Base-by-base conservation (phyloP, 1,139 yeast genomes). In the Geotrichum cucujoidarum region DNA sequence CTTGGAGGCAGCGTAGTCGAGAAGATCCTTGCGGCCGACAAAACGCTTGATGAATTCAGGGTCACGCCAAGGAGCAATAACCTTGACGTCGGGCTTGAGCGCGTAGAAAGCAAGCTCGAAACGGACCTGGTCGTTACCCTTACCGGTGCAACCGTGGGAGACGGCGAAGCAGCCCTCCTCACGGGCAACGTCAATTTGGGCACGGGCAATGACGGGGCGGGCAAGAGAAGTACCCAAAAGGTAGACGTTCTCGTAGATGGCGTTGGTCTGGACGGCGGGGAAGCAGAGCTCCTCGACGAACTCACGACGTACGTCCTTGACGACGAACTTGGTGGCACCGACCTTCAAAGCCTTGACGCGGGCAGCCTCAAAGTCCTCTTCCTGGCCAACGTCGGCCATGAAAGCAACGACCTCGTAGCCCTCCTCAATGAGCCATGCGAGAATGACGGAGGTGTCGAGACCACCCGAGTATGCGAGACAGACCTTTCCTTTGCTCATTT, bases 381-480 rank as follows among this genome's bases (percentile, higher is more conserved):
- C 98, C 75, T 90, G 97, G 61, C 97, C 98, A 63, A 90, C 89
- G 72, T 92, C 83, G 66, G 97, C 97, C 79, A 92, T 80, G 76
- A 92, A 92, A 48, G 97, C 97, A 65, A 92, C 83, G 52, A 92
- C 98, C 73, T 92, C 98, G 71, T 90, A 92, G 57, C 97, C 98
- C 74, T 92, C 80, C 70, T 92, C 98, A 60, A 92, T 78, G 69
- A 92, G 80, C 98, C 98, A 92, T 49, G 97, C 98, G 59, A 92
- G 81, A 63, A 92, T 92, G 54, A 94, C 88, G 35, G 97, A 89
- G 76, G 98, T 92, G 68, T 92, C 98, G 64, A 92, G 80, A 75
- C 98, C 98, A 64, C 98, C 98, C 50, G 97, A 92, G 76, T 92
- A 92, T 50, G 98, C 98, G 70, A 92, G 82, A 80, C 97, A 90